Evolutionary conservation across 371 early-diverging fungal genomes (phyloP).

Genomic region (Rhizoclosmatium hyalinum): DNA sequence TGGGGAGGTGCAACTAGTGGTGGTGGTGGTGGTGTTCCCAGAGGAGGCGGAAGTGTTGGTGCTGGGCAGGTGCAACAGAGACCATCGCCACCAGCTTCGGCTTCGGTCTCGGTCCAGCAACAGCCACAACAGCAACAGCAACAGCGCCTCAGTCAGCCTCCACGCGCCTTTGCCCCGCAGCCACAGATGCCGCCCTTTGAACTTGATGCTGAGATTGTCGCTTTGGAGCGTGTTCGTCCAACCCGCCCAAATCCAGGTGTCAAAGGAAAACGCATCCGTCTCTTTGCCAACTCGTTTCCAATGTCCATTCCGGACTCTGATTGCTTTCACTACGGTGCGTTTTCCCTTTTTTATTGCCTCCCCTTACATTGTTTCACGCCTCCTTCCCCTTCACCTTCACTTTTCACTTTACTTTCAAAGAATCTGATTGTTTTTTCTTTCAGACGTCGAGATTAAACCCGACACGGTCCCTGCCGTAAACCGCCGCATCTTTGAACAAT

Average conservation of each 20-base stretch:
- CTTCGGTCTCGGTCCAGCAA: neutral
- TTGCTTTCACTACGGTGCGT: conserved; percentile 33
- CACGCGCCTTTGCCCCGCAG: neutral
- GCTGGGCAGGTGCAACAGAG: neutral
- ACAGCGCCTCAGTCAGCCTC: neutral
- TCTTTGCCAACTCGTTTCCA: conserved; percentile 37
- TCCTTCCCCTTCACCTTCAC: neutral
- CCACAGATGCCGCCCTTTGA: conserved; percentile 2
- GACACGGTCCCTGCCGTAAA: conserved; percentile 35
- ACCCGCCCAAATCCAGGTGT: conserved; percentile 31
- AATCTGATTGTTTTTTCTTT: neutral
- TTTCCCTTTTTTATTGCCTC: neutral
- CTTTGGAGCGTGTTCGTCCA: conserved; percentile 28
- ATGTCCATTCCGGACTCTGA: conserved; percentile 36
- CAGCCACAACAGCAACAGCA: neutral
- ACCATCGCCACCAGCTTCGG: neutral
- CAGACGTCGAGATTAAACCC: conserved; percentile 32
- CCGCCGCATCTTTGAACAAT: conserved; percentile 38
- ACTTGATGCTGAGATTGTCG: conserved; percentile 10
- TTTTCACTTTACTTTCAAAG: neutral
- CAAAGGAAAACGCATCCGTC: conserved; percentile 31
- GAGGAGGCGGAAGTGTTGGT: neutral
- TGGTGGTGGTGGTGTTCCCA: neutral
- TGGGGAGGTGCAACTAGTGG: neutral
- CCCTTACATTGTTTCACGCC: neutral